phyloP scores from a whole-genome alignment of 1,284 basidiomycete species.

The Testicularia cyperi region DNA sequence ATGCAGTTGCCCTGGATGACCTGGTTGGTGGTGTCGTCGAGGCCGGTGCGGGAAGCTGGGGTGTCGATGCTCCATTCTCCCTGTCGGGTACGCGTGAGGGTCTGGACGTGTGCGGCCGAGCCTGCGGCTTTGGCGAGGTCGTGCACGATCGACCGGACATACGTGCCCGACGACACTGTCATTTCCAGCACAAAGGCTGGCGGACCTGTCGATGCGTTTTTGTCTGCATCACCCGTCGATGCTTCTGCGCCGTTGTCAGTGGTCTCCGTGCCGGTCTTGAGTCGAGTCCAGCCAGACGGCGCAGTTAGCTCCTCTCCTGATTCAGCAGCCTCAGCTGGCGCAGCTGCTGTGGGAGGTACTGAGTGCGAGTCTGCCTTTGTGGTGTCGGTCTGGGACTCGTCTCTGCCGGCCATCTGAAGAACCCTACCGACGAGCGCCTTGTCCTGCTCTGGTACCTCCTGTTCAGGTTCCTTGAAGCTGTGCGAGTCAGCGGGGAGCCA shows the following conservation, averaged over 20 bases:
- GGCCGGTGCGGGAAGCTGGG: background rate
- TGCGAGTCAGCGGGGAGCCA: constrained; percentile 50
- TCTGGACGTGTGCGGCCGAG: constrained; percentile 57
- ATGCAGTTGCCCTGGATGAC: constrained; percentile 48
- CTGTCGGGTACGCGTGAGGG: constrained; percentile 52
- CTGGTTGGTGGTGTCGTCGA: background rate
- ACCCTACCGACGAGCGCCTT: constrained; percentile 47
- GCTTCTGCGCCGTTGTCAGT: too few species aligned
- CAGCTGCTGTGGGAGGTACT: too few species aligned
- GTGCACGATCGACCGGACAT: constrained; percentile 58
- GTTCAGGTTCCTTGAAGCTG: constrained; percentile 41
- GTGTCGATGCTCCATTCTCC: constrained; percentile 48
- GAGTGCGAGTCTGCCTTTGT: constrained; percentile 22
- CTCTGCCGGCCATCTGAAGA: constrained; percentile 40
- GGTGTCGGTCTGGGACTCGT: constrained; percentile 30
- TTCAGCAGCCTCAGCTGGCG: too few species aligned
- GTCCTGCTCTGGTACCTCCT: constrained; percentile 49
- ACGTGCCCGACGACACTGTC: constrained; percentile 59
- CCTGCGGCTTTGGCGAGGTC: constrained; percentile 47
- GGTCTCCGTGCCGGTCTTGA: too few species aligned
- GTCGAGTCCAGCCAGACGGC: too few species aligned
- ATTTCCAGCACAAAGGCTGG: constrained; percentile 52
- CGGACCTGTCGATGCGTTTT: too few species aligned
- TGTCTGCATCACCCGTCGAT: too few species aligned
- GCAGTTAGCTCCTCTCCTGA: too few species aligned